phyloP scores from a whole-genome alignment of 164 flowering plant species.

The Houttuynia cordata region DNA sequence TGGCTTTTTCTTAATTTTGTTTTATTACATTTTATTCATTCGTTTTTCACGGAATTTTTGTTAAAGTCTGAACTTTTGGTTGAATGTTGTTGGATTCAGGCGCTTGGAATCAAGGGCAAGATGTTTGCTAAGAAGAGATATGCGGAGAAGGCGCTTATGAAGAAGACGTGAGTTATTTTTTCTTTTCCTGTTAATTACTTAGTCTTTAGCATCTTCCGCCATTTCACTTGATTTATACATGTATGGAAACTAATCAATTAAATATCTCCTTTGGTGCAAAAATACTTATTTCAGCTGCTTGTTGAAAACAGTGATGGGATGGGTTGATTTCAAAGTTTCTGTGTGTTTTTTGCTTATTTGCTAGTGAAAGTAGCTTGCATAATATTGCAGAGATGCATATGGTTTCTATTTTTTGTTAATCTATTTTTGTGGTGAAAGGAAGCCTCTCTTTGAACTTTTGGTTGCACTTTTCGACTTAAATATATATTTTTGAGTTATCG shows the following conservation, averaged over 20 bases:
- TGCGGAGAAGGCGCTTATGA: slow-evolving; percentile 84
- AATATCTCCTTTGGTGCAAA: neutral
- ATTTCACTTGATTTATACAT: neutral
- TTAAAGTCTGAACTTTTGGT: neutral
- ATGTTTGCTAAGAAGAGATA: slow-evolving; percentile 79
- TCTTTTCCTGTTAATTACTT: neutral
- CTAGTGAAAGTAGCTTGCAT: no score
- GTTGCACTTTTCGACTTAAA: no score
- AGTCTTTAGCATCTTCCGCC: neutral
- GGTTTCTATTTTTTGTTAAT: no score
- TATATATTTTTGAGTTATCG: no score
- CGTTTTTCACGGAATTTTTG: neutral
- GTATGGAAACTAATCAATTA: neutral
- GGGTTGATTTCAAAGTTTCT: no score
- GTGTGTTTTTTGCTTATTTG: no score
- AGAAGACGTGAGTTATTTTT: slow-evolving; percentile 66
- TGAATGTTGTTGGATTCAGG: slow-evolving; percentile 25
- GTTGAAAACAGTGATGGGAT: no score
- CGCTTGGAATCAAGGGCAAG: slow-evolving; percentile 92
- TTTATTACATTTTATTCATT: neutral
- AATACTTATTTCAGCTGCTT: no score
- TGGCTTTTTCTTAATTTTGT: no score
- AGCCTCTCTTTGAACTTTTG: no score
- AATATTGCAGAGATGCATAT: no score
- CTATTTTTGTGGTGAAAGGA: no score